Base-by-base conservation (phyloP, 2,329 filamentous ascomycete genomes). In the Colletotrichum tamarilloi region DNA sequence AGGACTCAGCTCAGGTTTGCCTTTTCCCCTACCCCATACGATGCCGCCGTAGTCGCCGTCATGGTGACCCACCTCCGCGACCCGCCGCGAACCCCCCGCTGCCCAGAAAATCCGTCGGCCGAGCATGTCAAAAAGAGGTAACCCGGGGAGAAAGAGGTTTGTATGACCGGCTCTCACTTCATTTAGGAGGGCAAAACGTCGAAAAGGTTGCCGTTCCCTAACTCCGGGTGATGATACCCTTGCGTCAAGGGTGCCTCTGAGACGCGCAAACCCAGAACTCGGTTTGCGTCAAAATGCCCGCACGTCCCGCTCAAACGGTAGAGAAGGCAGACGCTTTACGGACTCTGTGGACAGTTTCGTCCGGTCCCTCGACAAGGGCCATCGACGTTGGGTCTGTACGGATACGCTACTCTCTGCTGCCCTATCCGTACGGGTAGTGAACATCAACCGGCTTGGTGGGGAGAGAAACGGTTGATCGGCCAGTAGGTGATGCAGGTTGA, bases 291-390 rank as follows among this genome's bases (percentile, higher is more conserved):
- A 70, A 49, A 56, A 22, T 53, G 59, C n/a, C 60, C 26, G 70
- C 60, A 38, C 70, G 67, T 73, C 70, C 67, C 70, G 32, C 24
- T 14, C n/a, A 49, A 60, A 73, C 66, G 67, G 69, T 49, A 42
- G 32, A 42, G 38, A 42, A 16, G 38, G 38, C 38, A 16, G 14
- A 16, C 38, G 9, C 5, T 42, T 35, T 22, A 62, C 66, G 57
- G 57, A 30, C 30, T n/a, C 19, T 22, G 5, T 55, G 32, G 38
- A 65, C 67, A 60, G 70, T 70, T 64, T 68, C 58, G 28, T 26
- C 58, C 19, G 67, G 19, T 46, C 38, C n/a, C 49, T 26, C 8
- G 42, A 49, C 42, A 49, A n/a, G 19, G 46, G 49, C 52, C 12
- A 30, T 49, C 57, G 3, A 53, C n/a, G 11, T n/a, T 4, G 38